Conservation (phyloP, 768 basidiomycete genomes). For the Phaeotremella skinneri region DNA sequence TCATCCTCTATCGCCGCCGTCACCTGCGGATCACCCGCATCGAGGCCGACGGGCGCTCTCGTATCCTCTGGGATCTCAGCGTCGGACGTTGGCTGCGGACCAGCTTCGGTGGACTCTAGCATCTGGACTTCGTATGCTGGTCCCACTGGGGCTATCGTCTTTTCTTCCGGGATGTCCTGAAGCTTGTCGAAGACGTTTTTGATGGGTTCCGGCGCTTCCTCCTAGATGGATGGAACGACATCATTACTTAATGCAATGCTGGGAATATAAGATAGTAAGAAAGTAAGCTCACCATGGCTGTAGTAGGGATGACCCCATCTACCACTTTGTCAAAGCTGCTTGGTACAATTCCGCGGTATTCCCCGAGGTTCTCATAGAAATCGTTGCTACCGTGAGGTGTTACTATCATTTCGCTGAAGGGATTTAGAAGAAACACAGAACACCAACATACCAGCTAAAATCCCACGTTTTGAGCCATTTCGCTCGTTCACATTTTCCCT, state of each 20-base stretch:
- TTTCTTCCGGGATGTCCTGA: constrained; percentile 38
- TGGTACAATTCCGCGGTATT: constrained; percentile 28
- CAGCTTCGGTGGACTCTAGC: constrained; percentile 34
- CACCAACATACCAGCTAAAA: constrained; percentile 65
- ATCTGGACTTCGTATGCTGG: constrained; percentile 44
- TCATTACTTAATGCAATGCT: too few relatives aligned
- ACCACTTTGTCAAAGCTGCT: constrained; percentile 22
- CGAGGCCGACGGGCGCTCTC: constrained; percentile 46
- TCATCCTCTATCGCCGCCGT: constrained; percentile 41
- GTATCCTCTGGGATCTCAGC: constrained; percentile 35
- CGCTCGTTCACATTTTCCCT: constrained; percentile 66
- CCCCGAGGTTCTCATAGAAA: constrained; percentile 45
- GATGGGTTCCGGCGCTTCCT: constrained; percentile 47
- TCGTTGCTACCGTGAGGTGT: constrained; percentile 29
- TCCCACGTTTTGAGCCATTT: constrained; percentile 95
- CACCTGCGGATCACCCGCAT: constrained; percentile 49
- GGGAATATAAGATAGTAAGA: too few relatives aligned
- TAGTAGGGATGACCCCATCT: constrained; percentile 32
- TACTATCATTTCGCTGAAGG: background rate
- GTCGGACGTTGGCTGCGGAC: background rate
- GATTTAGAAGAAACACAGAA: background rate
- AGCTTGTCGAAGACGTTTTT: constrained; percentile 42
- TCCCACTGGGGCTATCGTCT: constrained; percentile 43
- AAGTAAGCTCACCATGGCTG: constrained; percentile 25
- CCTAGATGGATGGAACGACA: constrained; percentile 13